phyloP scores from a whole-genome alignment of 2,329 filamentous ascomycete genomes.

The Knufia fluminis region DNA sequence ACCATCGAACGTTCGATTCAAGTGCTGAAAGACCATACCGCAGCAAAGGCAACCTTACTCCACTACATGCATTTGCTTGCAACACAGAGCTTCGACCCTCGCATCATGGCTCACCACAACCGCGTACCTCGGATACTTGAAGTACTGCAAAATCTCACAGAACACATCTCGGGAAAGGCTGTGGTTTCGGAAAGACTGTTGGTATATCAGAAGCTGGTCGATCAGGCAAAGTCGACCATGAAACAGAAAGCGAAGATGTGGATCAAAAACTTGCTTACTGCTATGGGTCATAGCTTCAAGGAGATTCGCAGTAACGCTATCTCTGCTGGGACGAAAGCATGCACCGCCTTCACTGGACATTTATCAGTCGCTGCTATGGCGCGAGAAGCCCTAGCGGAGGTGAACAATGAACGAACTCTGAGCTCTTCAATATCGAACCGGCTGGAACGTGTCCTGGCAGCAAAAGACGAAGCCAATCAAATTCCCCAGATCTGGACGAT shows the following conservation, averaged over 20 bases:
- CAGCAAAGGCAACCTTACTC: slow-evolving; percentile 68
- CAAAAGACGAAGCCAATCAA: slow-evolving; percentile 50
- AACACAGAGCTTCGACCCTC: slow-evolving; percentile 66
- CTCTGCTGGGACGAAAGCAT: slow-evolving; percentile 60
- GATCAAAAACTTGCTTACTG: slow-evolving; percentile 72
- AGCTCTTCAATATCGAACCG: slow-evolving; percentile 59
- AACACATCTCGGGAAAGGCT: slow-evolving; percentile 68
- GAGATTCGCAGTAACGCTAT: slow-evolving; percentile 71
- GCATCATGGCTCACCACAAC: slow-evolving; percentile 35
- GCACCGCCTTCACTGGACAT: slow-evolving; percentile 60
- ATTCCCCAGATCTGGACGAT: slow-evolving; percentile 88
- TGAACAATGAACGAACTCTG: slow-evolving; percentile 51
- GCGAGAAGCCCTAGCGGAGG: slow-evolving; percentile 41
- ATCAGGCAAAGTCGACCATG: slow-evolving; percentile 64
- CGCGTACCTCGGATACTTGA: slow-evolving; percentile 62
- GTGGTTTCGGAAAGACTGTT: slow-evolving; percentile 67
- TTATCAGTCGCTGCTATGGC: slow-evolving; percentile 58
- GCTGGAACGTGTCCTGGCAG: slow-evolving; percentile 56
- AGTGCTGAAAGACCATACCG: slow-evolving; percentile 56
- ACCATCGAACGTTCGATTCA: slow-evolving; percentile 72
- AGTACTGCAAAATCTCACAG: slow-evolving; percentile 62
- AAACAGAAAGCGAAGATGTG: slow-evolving; percentile 60
- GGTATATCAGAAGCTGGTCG: slow-evolving; percentile 69
- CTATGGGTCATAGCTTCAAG: slow-evolving; percentile 67
- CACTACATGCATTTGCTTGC: slow-evolving; percentile 73